A percentile compares a stretch with the other conserved stretches of the same genome.
These are phyloP conservation scores for Spathaspora passalidarum DNA, from an alignment of 805 yeast species.

Conservation along the genomic window DNA sequence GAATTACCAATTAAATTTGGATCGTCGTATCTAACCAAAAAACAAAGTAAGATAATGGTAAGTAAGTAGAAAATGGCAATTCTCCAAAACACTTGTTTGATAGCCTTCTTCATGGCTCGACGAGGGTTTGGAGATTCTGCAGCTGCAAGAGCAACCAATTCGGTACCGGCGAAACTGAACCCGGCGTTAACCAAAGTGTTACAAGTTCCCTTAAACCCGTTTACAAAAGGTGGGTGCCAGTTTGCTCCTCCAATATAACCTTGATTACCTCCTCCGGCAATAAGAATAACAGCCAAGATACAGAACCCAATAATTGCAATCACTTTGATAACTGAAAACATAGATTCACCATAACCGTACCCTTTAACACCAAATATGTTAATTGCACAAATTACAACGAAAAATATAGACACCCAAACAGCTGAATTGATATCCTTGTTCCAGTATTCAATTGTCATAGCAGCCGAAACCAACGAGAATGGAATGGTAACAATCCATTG, in stretches of 20 bases:
- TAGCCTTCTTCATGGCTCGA: constrained; percentile 32
- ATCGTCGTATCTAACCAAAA: constrained; percentile 47
- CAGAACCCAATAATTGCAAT: constrained; percentile 40
- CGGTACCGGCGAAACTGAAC: constrained; percentile 29
- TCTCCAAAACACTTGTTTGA: constrained; percentile 40
- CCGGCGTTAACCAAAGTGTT: constrained; percentile 28
- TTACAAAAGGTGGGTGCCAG: constrained; percentile 36
- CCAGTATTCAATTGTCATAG: constrained; percentile 42
- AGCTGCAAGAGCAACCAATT: constrained; percentile 29
- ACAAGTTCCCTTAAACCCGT: constrained; percentile 34
- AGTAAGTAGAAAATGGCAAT: constrained; percentile 33
- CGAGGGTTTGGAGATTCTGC: constrained; percentile 36
- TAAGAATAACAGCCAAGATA: constrained; percentile 36
- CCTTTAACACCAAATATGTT: constrained; percentile 36
- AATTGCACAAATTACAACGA: constrained; percentile 30
- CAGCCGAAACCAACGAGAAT: constrained; percentile 39
- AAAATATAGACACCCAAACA: constrained; percentile 41
- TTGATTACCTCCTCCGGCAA: constrained; percentile 38
- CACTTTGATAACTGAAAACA: constrained; percentile 33
- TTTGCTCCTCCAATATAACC: constrained; percentile 37
- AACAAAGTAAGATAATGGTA: constrained; percentile 26
- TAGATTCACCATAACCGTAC: constrained; percentile 37
- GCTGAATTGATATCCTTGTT: constrained; percentile 35
- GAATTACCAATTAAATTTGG: constrained; percentile 41
- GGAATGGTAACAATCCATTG: constrained; percentile 44